Base-by-base conservation (phyloP, 139 green algal species). In the Coccomyxa sp. region DNA sequence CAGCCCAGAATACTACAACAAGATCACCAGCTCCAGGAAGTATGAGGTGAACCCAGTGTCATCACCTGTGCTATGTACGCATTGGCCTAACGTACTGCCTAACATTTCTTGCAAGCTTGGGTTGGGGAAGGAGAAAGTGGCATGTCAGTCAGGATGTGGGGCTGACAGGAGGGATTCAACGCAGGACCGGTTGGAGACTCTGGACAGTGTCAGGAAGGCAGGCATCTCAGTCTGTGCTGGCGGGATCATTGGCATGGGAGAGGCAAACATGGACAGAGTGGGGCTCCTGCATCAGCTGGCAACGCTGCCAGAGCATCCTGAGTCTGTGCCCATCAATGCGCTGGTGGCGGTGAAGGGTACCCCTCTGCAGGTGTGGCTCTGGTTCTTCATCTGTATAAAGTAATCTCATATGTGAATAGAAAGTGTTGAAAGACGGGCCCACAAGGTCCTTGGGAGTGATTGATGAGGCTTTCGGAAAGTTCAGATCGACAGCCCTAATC, bases 241-340 rank as follows among this genome's bases (percentile, higher is more conserved):
- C 24, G 94, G 94, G 68, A 98, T 98, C 89, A 95, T 98, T 55
- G 94, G 94, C 24, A 84, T 98, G 58, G 94, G 95, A 5, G 95
- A 98, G 88, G 87, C 79, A 7, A 78, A 86, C 31, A 82, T 92
- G 78, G 95, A 98, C 82, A 82, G 95, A 9, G 92, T 95, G 33
- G 89, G 91, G 0, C 83, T 98, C 73, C 84, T 98, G 70, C 92
- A 93, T 85, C 89, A 93, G 89, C 91, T 99, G 36, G 93, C 96
- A 76, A 98, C 93, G 0, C 90, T 99, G 76, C 95, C 95, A 1
- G 92, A 91, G 55, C 96, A 99, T 88, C 96, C 96, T 10, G 96
- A 99, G 90, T 91, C 75, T 29, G 96, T 99, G 58, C 96, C 96
- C 39, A 97, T 99, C 87, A 99, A 99, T 87, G 86, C 93, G 0